Conservation (phyloP, 306 rosid genomes). For the Malus domestica region ASM211411v1 NC_041796.1:26372501-26373000, state of each 20-base stretch:
- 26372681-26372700: neutral
- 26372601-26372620: neutral
- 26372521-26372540: conserved; percentile 14
- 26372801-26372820: conserved; percentile 9
- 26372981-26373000: conserved; percentile 9
- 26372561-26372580: conserved; percentile 17
- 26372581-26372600: neutral
- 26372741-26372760: conserved; percentile 2
- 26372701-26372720: neutral
- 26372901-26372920: neutral
- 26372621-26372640: neutral
- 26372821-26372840: conserved; percentile 4
- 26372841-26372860: neutral
- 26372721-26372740: conserved; percentile 4
- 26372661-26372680: neutral
- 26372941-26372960: neutral
- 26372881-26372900: neutral
- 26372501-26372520: conserved; percentile 7
- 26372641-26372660: neutral
- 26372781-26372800: conserved; percentile 6
- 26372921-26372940: neutral
- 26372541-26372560: neutral
- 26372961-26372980: neutral
- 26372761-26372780: conserved; percentile 1
- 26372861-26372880: neutral